Conservation (phyloP, 257 asterid species). For the Ocimum tenuiflorum region DNA sequence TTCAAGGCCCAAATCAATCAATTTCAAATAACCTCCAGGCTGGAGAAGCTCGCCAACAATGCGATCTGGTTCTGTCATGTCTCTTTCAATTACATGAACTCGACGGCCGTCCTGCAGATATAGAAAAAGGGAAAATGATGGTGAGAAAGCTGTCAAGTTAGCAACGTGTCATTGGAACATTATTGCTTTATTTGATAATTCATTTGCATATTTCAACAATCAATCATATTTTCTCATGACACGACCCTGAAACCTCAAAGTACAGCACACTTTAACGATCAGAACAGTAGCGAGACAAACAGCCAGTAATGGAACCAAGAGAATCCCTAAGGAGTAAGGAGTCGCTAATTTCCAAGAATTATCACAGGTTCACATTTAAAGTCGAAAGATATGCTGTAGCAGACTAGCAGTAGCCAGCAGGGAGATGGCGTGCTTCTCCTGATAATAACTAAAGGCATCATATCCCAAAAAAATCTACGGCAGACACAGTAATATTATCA, state of each 20-base stretch:
- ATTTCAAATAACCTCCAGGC: constrained; percentile 74
- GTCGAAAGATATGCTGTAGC: not conserved
- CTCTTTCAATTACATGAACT: constrained; percentile 74
- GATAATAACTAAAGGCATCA: not conserved
- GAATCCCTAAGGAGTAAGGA: too few relatives aligned
- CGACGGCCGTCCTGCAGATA: constrained; percentile 58
- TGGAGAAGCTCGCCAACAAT: constrained; percentile 78
- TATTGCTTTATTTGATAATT: not conserved
- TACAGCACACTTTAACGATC: not conserved
- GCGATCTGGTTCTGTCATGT: constrained; percentile 72
- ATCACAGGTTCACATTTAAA: too few relatives aligned
- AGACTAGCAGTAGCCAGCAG: not conserved
- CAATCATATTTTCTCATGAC: not conserved
- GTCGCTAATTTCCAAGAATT: too few relatives aligned
- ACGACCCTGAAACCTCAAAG: not conserved
- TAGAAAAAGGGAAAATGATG: not conserved
- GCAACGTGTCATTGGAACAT: not conserved
- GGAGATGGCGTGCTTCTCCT: not conserved
- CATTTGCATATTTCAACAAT: not conserved
- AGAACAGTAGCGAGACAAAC: not conserved
- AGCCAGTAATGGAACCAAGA: not conserved
- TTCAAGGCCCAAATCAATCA: constrained; percentile 72
- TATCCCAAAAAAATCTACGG: not conserved
- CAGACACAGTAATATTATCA: not conserved
- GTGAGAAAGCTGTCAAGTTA: not conserved